These are phyloP conservation scores for Penicillium ochrochloron DNA, from an alignment of 495 filamentous ascomycete genomes.

Conservation along the genomic window DNA sequence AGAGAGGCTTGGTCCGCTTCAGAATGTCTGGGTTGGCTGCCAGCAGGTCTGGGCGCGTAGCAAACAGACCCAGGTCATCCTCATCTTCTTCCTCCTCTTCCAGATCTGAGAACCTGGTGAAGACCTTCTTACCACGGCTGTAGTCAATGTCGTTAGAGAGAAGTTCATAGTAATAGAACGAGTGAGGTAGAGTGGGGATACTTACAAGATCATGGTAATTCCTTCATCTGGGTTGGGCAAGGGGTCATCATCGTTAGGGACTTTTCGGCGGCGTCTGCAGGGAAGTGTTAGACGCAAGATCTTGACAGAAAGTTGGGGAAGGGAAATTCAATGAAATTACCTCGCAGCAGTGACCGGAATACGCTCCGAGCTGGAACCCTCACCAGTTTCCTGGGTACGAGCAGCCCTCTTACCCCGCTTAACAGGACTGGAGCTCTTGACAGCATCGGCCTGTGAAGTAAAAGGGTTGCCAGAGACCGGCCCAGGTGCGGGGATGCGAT, in stretches of 20 bases:
- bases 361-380: background rate
- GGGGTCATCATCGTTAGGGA: conserved; percentile 12
- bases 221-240: conserved; percentile 44
- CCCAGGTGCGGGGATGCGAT: conserved; percentile 77
- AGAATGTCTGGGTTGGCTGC: conserved; percentile 17
- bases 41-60: conserved; percentile 31
- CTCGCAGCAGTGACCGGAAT: background rate
- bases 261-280: conserved; percentile 25
- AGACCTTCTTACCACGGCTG: conserved; percentile 90
- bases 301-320: background rate
- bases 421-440: background rate
- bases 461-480: conserved; percentile 71
- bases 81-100: conserved; percentile 52
- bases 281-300: background rate
- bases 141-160: conserved; percentile 30
- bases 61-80: conserved; percentile 51
- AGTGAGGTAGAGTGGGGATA: conserved; percentile 51
- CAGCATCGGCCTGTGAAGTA: conserved; percentile 41
- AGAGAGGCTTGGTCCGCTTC: conserved; percentile 57
- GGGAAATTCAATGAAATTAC: background rate
- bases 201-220: conserved; percentile 29
- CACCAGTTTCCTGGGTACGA: background rate
- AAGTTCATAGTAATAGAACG: conserved; percentile 45
- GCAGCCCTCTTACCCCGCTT: conserved; percentile 3
- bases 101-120: conserved; percentile 57